A percentile compares a stretch with the other conserved stretches of the same genome.
Evolutionary conservation across 495 filamentous ascomycete genomes (phyloP).

Genomic region (Cudoniella acicularis): DNA sequence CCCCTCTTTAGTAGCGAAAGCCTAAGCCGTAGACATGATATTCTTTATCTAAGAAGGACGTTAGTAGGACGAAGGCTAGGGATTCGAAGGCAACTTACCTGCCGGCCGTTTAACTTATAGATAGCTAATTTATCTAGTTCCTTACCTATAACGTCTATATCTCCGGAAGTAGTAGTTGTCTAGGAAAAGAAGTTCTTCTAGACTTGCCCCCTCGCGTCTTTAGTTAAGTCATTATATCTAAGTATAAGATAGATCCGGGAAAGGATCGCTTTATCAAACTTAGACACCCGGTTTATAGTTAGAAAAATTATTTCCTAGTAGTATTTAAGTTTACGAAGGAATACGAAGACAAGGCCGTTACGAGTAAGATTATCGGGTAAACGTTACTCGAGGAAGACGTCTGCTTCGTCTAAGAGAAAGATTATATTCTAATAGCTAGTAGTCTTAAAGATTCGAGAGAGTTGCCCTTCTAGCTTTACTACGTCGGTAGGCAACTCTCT

Average conservation of each 20-base stretch:
- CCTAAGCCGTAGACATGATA: constrained; percentile 1
- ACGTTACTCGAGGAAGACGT: too few relatives aligned
- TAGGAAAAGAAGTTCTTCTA: constrained; percentile 15
- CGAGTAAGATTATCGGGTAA: too few relatives aligned
- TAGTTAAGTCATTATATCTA: constrained; percentile 28
- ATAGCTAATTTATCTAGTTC: neutral
- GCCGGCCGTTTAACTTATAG: neutral
- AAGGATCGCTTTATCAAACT: constrained; percentile 35
- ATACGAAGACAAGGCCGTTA: constrained; percentile 40
- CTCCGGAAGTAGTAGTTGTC: neutral
- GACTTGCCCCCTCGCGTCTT: constrained; percentile 21
- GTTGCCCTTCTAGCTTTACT: constrained; percentile 37
- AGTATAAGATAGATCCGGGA: constrained; percentile 32
- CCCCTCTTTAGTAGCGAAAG: constrained; percentile 3
- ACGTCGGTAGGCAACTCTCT: constrained; percentile 28
- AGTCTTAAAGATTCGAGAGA: constrained; percentile 44
- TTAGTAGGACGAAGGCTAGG: neutral
- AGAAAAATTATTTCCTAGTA: constrained; percentile 40
- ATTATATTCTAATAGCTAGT: constrained; percentile 48
- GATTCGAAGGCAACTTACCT: neutral
- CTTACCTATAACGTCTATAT: neutral
- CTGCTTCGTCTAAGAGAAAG: too few relatives aligned
- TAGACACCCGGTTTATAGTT: constrained; percentile 33
- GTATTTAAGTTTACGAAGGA: constrained; percentile 43
- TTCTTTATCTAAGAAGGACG: constrained; percentile 1